These are phyloP conservation scores for Cordyceps farinosa DNA, from an alignment of 2,329 filamentous ascomycete genomes.

Conservation along the genomic window DNA sequence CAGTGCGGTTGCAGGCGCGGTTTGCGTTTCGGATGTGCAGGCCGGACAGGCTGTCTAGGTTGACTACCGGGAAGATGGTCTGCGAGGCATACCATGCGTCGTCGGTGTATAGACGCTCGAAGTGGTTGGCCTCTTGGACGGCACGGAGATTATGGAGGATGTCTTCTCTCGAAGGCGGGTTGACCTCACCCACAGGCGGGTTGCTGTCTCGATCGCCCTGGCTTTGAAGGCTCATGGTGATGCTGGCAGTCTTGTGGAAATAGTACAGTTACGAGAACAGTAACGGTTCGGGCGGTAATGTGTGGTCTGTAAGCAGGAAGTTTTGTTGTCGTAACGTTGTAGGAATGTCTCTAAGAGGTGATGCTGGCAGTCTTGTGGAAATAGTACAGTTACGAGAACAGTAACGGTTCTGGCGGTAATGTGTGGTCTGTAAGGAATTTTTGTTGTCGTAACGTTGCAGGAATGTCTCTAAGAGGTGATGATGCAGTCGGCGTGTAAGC, in stretches of 20 bases:
- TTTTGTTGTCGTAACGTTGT: too few relatives aligned
- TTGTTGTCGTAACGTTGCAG: too few relatives aligned
- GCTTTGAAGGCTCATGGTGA: background rate
- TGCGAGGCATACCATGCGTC: background rate
- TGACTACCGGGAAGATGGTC: background rate
- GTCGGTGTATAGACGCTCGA: background rate
- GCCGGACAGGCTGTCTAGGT: background rate
- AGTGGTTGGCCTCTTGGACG: background rate
- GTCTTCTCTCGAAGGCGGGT: background rate
- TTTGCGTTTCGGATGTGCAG: background rate
- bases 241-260: background rate
- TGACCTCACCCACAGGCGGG: background rate
- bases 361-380: background rate
- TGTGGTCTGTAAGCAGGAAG: background rate
- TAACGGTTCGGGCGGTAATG: background rate
- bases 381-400: background rate
- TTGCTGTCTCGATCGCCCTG: background rate
- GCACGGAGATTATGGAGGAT: background rate
- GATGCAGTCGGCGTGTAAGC: background rate
- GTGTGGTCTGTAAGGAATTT: background rate
- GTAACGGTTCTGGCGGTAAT: background rate
- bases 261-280: background rate
- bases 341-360: background rate
- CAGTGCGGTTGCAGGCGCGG: constrained; percentile 6
- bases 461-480: background rate